These are phyloP conservation scores for Brassica carinata DNA, from an alignment of 345 rosid species.

Conservation along the genomic window DNA sequence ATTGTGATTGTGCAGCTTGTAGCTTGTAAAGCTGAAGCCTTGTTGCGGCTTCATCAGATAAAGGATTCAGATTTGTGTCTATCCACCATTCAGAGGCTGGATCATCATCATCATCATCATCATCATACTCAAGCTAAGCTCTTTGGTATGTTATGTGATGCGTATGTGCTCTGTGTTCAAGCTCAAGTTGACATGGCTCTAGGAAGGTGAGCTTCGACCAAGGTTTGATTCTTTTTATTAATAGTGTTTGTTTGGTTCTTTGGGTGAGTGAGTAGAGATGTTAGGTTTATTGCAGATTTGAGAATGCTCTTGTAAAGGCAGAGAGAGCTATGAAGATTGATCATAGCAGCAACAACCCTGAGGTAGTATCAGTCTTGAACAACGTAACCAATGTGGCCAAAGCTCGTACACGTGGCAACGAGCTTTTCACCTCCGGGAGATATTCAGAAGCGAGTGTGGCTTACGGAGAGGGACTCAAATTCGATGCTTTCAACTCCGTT, in stretches of 20 bases:
- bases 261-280: constrained; percentile 48
- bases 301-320: constrained; percentile 74
- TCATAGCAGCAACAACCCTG: constrained; percentile 51
- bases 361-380: constrained; percentile 56
- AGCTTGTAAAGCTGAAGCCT: constrained; percentile 90
- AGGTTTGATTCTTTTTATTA: constrained; percentile 8
- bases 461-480: constrained; percentile 86
- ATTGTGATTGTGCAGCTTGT: constrained; percentile 55
- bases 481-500: constrained; percentile 72
- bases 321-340: constrained; percentile 76
- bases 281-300: constrained; percentile 84
- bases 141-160: constrained; percentile 76
- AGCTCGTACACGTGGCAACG: constrained; percentile 82
- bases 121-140: constrained; percentile 33
- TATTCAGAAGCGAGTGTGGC: constrained; percentile 86
- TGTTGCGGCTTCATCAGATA: constrained; percentile 73
- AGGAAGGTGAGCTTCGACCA: constrained; percentile 77
- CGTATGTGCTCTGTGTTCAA: constrained; percentile 64
- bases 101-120: constrained; percentile 27
- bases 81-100: constrained; percentile 51
- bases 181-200: constrained; percentile 92
- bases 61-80: constrained; percentile 70
- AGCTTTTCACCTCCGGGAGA: constrained; percentile 73
- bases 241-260: constrained; percentile 42
- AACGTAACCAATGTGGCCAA: constrained; percentile 68